phyloP scores from a whole-genome alignment of 306 rosid species.

The Citrullus amarus region DNA sequence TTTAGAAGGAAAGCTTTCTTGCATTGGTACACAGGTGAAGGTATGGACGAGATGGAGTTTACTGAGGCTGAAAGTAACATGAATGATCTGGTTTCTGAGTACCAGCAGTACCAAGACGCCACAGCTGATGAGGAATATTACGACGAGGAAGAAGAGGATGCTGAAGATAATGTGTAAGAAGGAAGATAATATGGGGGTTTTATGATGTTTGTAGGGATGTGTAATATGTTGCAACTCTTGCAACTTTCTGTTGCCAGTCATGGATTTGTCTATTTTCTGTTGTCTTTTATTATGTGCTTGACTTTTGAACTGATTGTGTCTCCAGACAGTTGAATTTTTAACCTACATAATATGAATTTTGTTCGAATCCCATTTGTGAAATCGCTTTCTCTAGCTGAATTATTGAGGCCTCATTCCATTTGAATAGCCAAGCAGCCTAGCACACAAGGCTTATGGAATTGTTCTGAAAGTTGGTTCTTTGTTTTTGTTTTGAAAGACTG shows the following conservation, averaged over 20 bases:
- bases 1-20: slow-evolving; percentile 66
- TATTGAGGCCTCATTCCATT: background rate
- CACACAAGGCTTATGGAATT: too few species aligned
- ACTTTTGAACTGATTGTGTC: slow-evolving; percentile 1
- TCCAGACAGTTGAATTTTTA: background rate
- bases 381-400: background rate
- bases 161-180: slow-evolving; percentile 6
- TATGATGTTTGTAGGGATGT: slow-evolving; percentile 7
- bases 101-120: slow-evolving; percentile 79
- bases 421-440: background rate
- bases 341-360: slow-evolving; percentile 4
- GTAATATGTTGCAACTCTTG: slow-evolving; percentile 32
- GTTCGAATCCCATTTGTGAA: background rate
- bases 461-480: too few species aligned
- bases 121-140: slow-evolving; percentile 64
- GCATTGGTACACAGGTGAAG: slow-evolving; percentile 72
- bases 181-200: background rate
- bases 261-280: slow-evolving; percentile 1
- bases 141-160: slow-evolving; percentile 41
- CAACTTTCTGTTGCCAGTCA: background rate
- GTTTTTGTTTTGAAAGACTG: too few species aligned
- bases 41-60: slow-evolving; percentile 73
- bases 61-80: slow-evolving; percentile 70
- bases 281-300: slow-evolving; percentile 7
- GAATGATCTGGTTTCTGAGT: slow-evolving; percentile 64